Base-by-base conservation (phyloP, 768 basidiomycete species). In the Collybia sp. region DNA sequence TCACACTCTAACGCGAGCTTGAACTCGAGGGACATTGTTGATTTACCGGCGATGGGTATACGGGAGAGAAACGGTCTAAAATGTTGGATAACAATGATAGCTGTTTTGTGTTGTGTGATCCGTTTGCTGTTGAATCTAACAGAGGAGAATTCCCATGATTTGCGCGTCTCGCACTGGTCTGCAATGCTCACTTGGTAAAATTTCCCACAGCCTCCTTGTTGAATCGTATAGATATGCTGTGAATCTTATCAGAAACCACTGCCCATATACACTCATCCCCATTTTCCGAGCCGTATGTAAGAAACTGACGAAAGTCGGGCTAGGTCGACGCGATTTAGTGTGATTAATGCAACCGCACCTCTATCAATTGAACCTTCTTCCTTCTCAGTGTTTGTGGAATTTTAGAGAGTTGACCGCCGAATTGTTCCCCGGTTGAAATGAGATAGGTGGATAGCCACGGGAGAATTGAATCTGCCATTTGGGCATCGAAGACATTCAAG, bases 401-500 rank as follows among this genome's bases (percentile, higher is more conserved):
- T 0, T 51, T 58, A 8, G 59, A 50, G 12, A 79, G 43, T 32
- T 76, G 64, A 6, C 65, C 73, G 6, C 84, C 84, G 48, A 77
- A 62, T 1, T 64, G 66, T 55, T 82, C 76, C 0, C 77, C 81
- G 11, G 76, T 55, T 6, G 58, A 54, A 18, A 76, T 54, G 37
- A 88, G 57, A 52, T 85, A 79, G 17, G 69, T 57, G 19, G 63
- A 60, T 8, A 88, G 73, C 86, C 86, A 88, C 16, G 82, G 72
- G 5, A 50, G 49, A 18, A 77, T 53, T 25, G 65, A 59, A 30
- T 67, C 62, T 3, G 70, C 56, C 69, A 72, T 73, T 10, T 6
- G 4, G 6, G 17, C 10, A 37, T 3, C 25, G 3, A 25, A 3
- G 25, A 25, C n/a, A 25, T 25, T 25, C n/a, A n/a, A n/a, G 25